These are phyloP conservation scores for Trichophyton simii DNA, from an alignment of 2,329 filamentous ascomycete genomes.

Conservation along the genomic window DNA sequence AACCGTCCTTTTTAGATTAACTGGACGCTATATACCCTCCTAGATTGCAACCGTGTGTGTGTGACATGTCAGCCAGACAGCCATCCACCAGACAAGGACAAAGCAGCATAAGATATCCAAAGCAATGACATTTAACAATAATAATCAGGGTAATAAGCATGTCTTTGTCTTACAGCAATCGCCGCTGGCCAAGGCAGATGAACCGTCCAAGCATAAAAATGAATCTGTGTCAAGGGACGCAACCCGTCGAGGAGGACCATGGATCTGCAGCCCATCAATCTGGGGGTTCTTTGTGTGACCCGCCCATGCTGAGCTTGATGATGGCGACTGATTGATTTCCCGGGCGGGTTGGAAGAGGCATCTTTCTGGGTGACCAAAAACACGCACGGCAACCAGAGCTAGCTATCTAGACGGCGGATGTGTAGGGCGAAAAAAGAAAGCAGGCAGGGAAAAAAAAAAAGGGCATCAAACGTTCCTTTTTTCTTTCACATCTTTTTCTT, in stretches of 20 bases:
- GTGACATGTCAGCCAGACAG: slow-evolving; percentile 2
- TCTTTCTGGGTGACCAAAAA: not conserved
- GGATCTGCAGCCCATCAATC: slow-evolving; percentile 1
- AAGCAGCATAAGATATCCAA: not conserved
- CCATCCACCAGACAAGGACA: not conserved
- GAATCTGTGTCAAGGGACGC: not conserved
- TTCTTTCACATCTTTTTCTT: not conserved
- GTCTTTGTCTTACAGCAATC: not conserved
- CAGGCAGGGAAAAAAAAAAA: not conserved
- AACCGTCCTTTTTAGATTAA: not conserved
- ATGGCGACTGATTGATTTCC: not conserved
- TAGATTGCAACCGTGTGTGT: not conserved
- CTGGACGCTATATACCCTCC: not conserved
- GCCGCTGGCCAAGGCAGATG: not conserved
- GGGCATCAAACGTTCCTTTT: not conserved
- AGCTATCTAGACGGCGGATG: not conserved
- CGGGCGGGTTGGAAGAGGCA: not conserved
- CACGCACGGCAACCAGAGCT: not conserved
- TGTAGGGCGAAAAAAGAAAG: not conserved
- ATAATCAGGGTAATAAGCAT: not conserved
- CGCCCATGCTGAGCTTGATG: not conserved
- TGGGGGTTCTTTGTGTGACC: not conserved
- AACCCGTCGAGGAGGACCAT: not conserved
- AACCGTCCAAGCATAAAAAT: not conserved
- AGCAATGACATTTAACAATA: too few species aligned